Base-by-base conservation (phyloP, 2,329 filamentous ascomycete species). In the Pseudocercospora eumusae region DNA sequence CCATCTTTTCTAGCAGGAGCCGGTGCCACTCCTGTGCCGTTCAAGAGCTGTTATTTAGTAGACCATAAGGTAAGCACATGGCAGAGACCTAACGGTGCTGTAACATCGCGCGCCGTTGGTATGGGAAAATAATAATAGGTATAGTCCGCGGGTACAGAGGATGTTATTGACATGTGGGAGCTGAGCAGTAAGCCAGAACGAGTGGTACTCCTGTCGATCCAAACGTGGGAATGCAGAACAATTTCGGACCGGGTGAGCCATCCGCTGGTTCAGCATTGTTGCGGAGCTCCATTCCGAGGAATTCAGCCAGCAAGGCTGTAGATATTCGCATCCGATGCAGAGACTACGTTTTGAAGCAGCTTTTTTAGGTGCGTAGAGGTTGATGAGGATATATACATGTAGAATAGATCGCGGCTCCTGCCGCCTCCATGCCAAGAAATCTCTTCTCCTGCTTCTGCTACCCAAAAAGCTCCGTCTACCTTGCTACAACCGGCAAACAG, bases 191-290 rank as follows among this genome's bases (percentile, higher is more conserved):
- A n/a, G 45, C 27, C 45, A 50, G 45, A 50, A 50, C 45, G 45
- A 50, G 45, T 50, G 21, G 23, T 52, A 18, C 47, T 52, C 47
- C 47, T 52, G 47, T 52, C 47, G 47, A 52, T 52, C 47, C 18
- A 21, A 31, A 47, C 44, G 42, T 45, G 42, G 42, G 42, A 45
- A 13, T 45, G 33, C 42, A 45, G 42, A 20, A 20, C 21, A 47
- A 25, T 47, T 9, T 47, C 44, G 44, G 44, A 47, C 23, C 44
- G 44, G 13, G 20, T n/a, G 36, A 40, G 36, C 6, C 36, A 40
- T 40, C 36, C 36, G 36, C 36, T 40, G 36, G 36, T 40, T 40
- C 36, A n/a, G 15, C 36, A 18, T 40, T 15, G 23, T 25, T 25
- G 36, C 15, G 36, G 7, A 18, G 36, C 36, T 18, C 4, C 36